phyloP scores from a whole-genome alignment of 2,329 filamentous ascomycete genomes.

The Alternaria gansuensis region DNA sequence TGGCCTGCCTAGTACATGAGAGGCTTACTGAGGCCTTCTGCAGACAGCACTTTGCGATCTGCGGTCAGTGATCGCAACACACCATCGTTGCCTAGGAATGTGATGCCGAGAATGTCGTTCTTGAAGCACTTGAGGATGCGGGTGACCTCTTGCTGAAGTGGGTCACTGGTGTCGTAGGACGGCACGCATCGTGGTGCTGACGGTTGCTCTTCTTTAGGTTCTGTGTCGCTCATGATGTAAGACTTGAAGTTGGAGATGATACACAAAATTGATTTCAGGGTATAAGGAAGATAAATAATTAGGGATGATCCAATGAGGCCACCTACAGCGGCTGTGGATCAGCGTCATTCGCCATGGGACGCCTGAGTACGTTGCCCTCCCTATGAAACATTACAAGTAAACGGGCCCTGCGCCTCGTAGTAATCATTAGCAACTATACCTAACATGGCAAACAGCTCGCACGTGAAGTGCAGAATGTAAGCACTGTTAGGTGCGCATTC shows the following conservation, averaged over 20 bases:
- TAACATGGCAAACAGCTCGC: not conserved
- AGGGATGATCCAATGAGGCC: conserved; percentile 8
- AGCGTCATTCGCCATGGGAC: not conserved
- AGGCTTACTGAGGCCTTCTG: conserved; percentile 8
- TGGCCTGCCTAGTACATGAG: not conserved
- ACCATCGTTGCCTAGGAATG: conserved; percentile 16
- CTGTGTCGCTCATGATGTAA: not conserved
- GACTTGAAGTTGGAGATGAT: not conserved
- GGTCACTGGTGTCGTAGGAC: conserved; percentile 8
- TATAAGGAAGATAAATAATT: conserved; percentile 4
- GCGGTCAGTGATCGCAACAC: conserved; percentile 18
- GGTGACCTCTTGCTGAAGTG: conserved; percentile 16
- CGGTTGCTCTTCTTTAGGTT: not conserved
- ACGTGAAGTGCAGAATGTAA: conserved; percentile 1
- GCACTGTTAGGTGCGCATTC: conserved; percentile 1
- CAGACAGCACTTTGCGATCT: conserved; percentile 16
- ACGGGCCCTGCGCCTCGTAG: conserved; percentile 1
- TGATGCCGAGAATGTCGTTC: conserved; percentile 17
- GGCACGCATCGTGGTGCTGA: not conserved
- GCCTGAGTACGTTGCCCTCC: not conserved
- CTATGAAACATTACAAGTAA: conserved; percentile 16
- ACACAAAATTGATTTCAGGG: not conserved
- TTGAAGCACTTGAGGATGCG: conserved; percentile 7
- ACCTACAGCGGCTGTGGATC: not conserved
- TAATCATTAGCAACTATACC: conserved; percentile 1